Conservation (phyloP, 805 yeast species). For the Candida fluviatilis region DNA sequence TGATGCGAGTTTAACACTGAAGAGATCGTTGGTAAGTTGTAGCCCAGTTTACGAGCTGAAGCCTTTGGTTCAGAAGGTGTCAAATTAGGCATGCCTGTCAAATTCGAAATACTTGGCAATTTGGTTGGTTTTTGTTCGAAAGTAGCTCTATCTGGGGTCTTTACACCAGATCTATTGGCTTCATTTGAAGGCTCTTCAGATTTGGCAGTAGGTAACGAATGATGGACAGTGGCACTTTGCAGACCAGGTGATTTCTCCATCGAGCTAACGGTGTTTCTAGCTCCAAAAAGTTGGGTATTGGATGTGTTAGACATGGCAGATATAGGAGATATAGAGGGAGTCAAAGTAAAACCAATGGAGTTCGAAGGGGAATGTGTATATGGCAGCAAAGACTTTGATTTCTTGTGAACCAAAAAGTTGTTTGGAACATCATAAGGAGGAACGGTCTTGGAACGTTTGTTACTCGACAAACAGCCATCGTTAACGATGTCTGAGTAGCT, state of each 20-base stretch:
- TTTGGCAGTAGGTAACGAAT: too few species aligned
- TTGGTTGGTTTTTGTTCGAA: neutral
- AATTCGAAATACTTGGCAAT: neutral
- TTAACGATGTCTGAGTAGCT: slow-evolving; percentile 9
- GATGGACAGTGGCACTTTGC: too few species aligned
- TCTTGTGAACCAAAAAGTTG: neutral
- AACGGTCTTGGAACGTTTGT: slow-evolving; percentile 42
- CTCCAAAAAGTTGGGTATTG: too few species aligned
- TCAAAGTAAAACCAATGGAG: neutral
- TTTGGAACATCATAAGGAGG: slow-evolving; percentile 33
- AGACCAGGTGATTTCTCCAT: too few species aligned
- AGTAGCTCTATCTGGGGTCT: neutral
- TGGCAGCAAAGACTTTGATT: slow-evolving; percentile 1
- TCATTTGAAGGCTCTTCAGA: neutral
- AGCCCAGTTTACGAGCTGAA: slow-evolving; percentile 2
- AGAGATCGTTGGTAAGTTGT: slow-evolving; percentile 32
- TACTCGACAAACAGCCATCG: slow-evolving; percentile 5
- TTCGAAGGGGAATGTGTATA: neutral
- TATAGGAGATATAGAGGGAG: neutral
- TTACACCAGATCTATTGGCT: neutral
- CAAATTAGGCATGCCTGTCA: neutral
- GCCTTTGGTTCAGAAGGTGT: neutral
- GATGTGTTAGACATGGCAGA: neutral
- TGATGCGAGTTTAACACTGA: slow-evolving; percentile 25
- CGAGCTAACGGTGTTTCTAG: too few species aligned